Percentiles rank a stretch among this genome's conserved stretches.
phyloP scores from a whole-genome alignment of 176 grass and related monocot species.

The Puya raimondii region DNA sequence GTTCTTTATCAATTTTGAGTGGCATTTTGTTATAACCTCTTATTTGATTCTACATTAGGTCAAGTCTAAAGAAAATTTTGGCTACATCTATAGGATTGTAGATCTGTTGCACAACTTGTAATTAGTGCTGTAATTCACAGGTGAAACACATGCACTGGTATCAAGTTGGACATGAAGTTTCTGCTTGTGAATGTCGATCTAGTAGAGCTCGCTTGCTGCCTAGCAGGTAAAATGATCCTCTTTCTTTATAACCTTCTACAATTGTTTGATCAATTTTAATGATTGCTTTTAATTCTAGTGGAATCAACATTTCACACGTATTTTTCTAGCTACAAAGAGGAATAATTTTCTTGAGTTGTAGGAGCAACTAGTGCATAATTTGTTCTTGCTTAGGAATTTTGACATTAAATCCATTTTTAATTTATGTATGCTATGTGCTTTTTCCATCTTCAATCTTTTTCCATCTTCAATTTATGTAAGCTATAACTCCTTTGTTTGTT shows the following conservation, averaged over 20 bases:
- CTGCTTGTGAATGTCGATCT: slow-evolving; percentile 82
- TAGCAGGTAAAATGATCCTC: slow-evolving; percentile 48
- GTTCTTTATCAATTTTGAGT: too few relatives aligned
- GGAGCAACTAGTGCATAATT: too few relatives aligned
- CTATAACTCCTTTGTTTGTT: too few relatives aligned
- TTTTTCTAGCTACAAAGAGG: not conserved
- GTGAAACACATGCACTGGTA: slow-evolving; percentile 99
- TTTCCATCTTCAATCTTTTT: too few relatives aligned
- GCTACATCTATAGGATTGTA: not conserved
- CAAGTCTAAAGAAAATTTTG: not conserved
- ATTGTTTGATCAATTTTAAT: not conserved
- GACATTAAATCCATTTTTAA: too few relatives aligned
- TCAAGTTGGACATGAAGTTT: slow-evolving; percentile 67
- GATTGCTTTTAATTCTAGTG: not conserved
- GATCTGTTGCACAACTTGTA: slow-evolving; percentile 10
- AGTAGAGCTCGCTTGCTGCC: slow-evolving; percentile 76
- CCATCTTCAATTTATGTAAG: too few relatives aligned
- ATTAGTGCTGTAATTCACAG: slow-evolving; percentile 23
- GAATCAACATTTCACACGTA: not conserved
- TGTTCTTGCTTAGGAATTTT: too few relatives aligned
- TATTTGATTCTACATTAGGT: not conserved
- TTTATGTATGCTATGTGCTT: too few relatives aligned
- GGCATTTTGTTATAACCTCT: not conserved
- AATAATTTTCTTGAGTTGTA: not conserved
- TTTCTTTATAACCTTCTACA: slow-evolving; percentile 12